Evolutionary conservation across 176 grass and related monocot species (phyloP), one percentile per base, ranked within the genome.

Genomic region (Lolium rigidum): DNA sequence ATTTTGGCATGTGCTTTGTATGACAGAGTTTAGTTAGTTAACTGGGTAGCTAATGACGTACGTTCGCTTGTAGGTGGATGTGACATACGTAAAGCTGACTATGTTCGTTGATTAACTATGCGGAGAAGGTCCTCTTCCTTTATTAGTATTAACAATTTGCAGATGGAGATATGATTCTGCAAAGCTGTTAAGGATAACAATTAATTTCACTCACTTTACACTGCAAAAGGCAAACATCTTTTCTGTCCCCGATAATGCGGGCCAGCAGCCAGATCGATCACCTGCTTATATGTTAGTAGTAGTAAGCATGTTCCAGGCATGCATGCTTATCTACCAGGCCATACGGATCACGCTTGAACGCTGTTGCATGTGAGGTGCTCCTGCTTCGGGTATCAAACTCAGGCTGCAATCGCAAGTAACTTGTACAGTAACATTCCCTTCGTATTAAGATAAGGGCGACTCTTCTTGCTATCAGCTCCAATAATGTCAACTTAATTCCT

Each of bases 401-500:
- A 13, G 75, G 67, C 77, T 59, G 59, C 67, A 66, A 83, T 60
- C 26, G 16, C 78, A 28, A 69, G 89, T 85, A 74, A 91, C 81
- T 28, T 39, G 38, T 39, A n/a, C n/a, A 86, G 56, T 73, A 86
- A 83, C 88, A 83, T 90, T 90, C 80, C 78, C 88, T 64, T 47
- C 54, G 1, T 79, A 44, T 74, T 14, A 90, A 79, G 74, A 62
- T 79, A 83, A 86, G 31, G 84, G 79, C 37, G 9, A 51, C 41
- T 22, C 69, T 57, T 49, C 65, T 59, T 37, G 79, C 64, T 83
- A 90, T 73, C 73, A 63, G 18, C 44, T 66, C 43, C 17, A 54
- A 78, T 13, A 49, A 78, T 71, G n/a, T 51, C 79, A 82, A 64
- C 56, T 56, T 44, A n/a, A 70, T 43, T 70, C 14, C 22, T 14